These are phyloP conservation scores for Penicillium sp. DNA, from an alignment of 2,329 filamentous ascomycete species.

Conservation along the genomic window DNA sequence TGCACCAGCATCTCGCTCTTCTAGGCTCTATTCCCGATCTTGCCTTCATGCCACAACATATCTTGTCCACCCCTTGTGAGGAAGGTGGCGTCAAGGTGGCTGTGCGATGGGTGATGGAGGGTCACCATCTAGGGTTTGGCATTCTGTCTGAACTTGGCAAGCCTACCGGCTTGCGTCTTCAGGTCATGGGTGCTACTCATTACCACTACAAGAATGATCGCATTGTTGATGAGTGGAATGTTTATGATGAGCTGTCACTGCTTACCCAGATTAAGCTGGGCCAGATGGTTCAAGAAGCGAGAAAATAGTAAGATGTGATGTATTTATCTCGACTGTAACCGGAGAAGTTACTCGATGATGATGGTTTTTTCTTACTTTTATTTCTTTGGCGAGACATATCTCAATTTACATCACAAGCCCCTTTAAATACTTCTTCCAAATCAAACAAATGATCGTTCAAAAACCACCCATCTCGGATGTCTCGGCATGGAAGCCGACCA, in stretches of 20 bases:
- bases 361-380: too few relatives aligned
- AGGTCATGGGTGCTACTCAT: conserved; percentile 8
- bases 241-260: conserved; percentile 8
- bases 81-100: conserved; percentile 8
- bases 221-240: conserved; percentile 10
- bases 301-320: background rate
- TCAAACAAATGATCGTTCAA: too few relatives aligned
- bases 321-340: too few relatives aligned
- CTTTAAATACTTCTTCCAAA: too few relatives aligned
- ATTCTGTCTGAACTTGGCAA: conserved; percentile 5
- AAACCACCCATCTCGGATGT: too few relatives aligned
- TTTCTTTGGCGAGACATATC: too few relatives aligned
- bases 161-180: conserved; percentile 3
- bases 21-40: conserved; percentile 7
- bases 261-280: conserved; percentile 6
- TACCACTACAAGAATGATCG: conserved; percentile 6
- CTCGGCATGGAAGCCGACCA: too few relatives aligned
- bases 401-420: too few relatives aligned
- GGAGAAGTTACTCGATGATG: too few relatives aligned
- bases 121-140: conserved; percentile 5
- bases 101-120: conserved; percentile 7
- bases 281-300: conserved; percentile 3
- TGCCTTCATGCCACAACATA: conserved; percentile 9
- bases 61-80: conserved; percentile 3
- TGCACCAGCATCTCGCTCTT: conserved; percentile 9